Evolutionary conservation across 805 yeast genomes (phyloP).

Genomic region (Blastobotrys terrestris): DNA sequence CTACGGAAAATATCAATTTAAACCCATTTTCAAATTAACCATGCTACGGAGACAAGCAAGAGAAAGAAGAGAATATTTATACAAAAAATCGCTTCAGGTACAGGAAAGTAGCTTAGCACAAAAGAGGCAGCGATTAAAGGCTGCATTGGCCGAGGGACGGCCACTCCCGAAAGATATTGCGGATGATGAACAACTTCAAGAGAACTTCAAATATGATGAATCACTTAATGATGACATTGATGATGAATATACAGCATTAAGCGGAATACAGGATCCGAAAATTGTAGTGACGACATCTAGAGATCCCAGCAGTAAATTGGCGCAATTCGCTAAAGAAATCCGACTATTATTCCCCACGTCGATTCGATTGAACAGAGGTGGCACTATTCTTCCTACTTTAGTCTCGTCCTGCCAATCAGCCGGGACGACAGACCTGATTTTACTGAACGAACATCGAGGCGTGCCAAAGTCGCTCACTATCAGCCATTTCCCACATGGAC

Average conservation of each 20-base stretch:
- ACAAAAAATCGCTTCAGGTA: slow-evolving; percentile 79
- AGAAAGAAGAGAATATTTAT: slow-evolving; percentile 90
- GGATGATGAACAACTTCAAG: slow-evolving; percentile 75
- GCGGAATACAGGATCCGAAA: slow-evolving; percentile 88
- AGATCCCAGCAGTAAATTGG: slow-evolving; percentile 76
- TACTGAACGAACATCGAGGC: slow-evolving; percentile 96
- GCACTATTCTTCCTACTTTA: slow-evolving; percentile 74
- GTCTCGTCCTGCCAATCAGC: slow-evolving; percentile 78
- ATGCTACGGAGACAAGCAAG: slow-evolving; percentile 89
- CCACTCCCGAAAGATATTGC: slow-evolving; percentile 85
- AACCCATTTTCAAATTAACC: too few species aligned
- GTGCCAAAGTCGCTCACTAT: slow-evolving; percentile 90
- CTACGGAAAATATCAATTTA: neutral
- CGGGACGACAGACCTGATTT: slow-evolving; percentile 75
- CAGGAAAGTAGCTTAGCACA: slow-evolving; percentile 84
- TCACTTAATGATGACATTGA: slow-evolving; percentile 62
- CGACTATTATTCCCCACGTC: slow-evolving; percentile 85
- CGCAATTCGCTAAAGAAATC: slow-evolving; percentile 91
- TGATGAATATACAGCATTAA: slow-evolving; percentile 83
- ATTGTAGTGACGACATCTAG: slow-evolving; percentile 90
- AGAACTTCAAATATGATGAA: slow-evolving; percentile 83
- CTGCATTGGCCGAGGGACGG: slow-evolving; percentile 87
- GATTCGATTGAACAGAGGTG: slow-evolving; percentile 88
- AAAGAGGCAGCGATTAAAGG: slow-evolving; percentile 78
- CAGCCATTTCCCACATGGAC: slow-evolving; percentile 97